Base-by-base conservation (phyloP, 1,139 yeast genomes). In the Blastobotrys ciferrii region DNA sequence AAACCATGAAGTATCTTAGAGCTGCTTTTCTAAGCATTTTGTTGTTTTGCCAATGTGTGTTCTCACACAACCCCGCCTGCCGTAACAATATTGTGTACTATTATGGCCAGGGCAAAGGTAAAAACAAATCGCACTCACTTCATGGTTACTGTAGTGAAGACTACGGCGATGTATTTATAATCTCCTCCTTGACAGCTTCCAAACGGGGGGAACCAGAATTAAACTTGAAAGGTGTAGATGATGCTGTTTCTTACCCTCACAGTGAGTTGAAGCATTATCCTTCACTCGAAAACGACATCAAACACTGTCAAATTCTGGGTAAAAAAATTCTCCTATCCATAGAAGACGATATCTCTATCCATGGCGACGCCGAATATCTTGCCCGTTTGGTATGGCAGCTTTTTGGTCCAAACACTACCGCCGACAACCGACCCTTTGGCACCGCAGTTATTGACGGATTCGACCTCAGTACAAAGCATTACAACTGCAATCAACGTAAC, bases 381-480 rank as follows among this genome's bases (percentile, higher is more conserved):
- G 97, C 97, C 9, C 71, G 72, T 30, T 77, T 83, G 25, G 69
- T 89, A 51, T 91, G 97, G 96, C 72, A 87, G 64, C 76, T 79
- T 55, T 89, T 91, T 66, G 96, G 95, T 55, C 89, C 79, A 56
- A 95, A 95, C 37, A 48, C 74, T 3, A 71, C 76, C 25, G 61
- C 72, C 36, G 65, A 61, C 30, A 67, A 68, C 37, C 79, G 96
- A 63, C 97, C 97, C 32, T 89, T 91, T 65, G 87, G 78, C 47
- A 74, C 71, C 50, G 70, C 86, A 3, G 64, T 80, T 30, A 65
- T 83, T 43, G 88, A 83, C 62, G 89, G 89, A 30, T 82, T 82
- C 58, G 88, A 83, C 61, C 76, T n/a, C n/a, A n/a, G n/a, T n/a
- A n/a, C n/a, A n/a, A n/a, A n/a, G n/a, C n/a, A n/a, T n/a, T n/a